phyloP scores from a whole-genome alignment of 2,329 filamentous ascomycete genomes.

The Arthroderma sp. region DNA sequence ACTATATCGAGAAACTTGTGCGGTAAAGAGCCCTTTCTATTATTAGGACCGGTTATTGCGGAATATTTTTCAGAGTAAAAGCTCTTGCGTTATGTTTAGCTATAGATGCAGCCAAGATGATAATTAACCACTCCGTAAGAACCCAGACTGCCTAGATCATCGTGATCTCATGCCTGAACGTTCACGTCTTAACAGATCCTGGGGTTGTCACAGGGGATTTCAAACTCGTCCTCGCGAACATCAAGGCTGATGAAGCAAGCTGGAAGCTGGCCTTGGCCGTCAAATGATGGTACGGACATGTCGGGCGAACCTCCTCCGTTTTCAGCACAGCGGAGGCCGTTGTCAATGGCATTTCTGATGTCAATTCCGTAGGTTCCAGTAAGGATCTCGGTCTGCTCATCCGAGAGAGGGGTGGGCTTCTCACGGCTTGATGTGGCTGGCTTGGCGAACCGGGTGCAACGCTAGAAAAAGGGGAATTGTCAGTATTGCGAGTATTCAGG shows the following conservation, averaged over 20 bases:
- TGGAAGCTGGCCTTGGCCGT: neutral
- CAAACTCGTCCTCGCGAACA: neutral
- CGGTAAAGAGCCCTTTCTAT: too few species aligned
- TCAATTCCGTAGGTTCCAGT: neutral
- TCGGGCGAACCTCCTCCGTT: neutral
- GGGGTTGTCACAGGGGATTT: neutral
- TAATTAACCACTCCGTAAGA: neutral
- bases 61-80: too few species aligned
- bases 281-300: neutral
- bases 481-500: neutral
- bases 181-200: neutral
- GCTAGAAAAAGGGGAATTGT: neutral
- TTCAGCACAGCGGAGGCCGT: neutral
- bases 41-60: too few species aligned
- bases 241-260: conserved; percentile 1
- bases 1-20: too few species aligned
- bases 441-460: neutral
- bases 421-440: neutral
- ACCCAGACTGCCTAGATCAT: neutral
- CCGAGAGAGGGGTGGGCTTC: neutral
- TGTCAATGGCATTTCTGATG: neutral
- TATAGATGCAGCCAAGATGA: too few species aligned
- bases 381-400: neutral
- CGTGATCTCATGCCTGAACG: neutral
- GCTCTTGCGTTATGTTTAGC: too few species aligned